Evolutionary conservation across 2,329 filamentous ascomycete genomes (phyloP), one percentile per base, ranked within the genome.

Genomic region (Colletotrichum scovillei): DNA sequence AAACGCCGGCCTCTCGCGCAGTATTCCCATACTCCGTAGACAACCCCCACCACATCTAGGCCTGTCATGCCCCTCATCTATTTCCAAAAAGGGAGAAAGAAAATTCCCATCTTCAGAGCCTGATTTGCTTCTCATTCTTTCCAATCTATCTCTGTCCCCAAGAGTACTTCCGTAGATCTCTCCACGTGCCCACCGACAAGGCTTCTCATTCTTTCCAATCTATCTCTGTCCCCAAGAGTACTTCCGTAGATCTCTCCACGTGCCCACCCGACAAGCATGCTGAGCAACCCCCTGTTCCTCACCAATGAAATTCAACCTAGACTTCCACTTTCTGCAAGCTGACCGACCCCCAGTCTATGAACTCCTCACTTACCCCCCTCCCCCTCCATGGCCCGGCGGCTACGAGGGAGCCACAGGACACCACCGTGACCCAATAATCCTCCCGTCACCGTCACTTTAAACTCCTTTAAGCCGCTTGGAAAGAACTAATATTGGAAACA

Each of bases 241-340:
- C 9, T 22, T n/a, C 9, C 4, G 19, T 49, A 42, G 38, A 49
- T 49, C 42, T 9, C 42, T 22, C 42, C 42, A 49, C 42, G 35
- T 26, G 24, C 32, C 35, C 32, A 42, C 32, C n/a, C 3, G 19
- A n/a, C 14, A 11, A 14, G 19, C 11, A 4, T 12, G 19, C 19
- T 49, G 42, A 49, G 19, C 42, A 4, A 11, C 42, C 19, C 19
- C 38, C 28, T 12, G 26, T 52, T 12, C 1, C 8, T 22, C 26
- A 22, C 59, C 38, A 49, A 49, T 38, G 7, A 32, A 38, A 16
- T 42, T 12, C 57, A 24, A 16, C 22, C 12, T 12, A n/a, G 32
- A 63, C 59, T 63, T 62, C 26, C 59, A 46, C 14, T 49, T 49
- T 32, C 16, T 46, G 59, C 59, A 63, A 49, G 59, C 12, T 30